Base-by-base conservation (phyloP, 768 basidiomycete species). In the Crucibulum laeve region DNA sequence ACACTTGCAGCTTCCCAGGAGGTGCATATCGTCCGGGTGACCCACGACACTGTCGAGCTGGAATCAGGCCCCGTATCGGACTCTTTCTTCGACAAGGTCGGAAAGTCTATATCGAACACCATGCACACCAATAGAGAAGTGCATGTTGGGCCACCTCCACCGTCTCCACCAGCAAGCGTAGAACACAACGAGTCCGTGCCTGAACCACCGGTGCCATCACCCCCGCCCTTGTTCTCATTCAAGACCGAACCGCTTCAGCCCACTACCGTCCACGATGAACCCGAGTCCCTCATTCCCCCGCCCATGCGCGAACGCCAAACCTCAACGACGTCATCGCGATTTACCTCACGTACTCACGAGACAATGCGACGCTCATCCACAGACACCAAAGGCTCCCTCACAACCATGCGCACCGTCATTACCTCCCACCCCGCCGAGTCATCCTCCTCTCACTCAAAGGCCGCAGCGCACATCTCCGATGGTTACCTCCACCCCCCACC, bases 61-160 rank as follows among this genome's bases (percentile, higher is more conserved):
- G 68, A 71, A 45, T 41, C 70, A 7, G 66, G 67, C 42, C 55
- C 61, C 34, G 53, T 60, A 40, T 54, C 64, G 5, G 60, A 59
- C 34, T 54, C 67, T 10, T 52, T 68, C 30, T 43, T 67, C 19
- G 63, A 63, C 47, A 63, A 61, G 53, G 52, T 68, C 6, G 59
- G 62, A 19, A 63, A 63, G 17, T 51, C 63, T 26, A 45, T 70
- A 50, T 44, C 60, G 45, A 60, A 61, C 43, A 58, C 61, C 45
- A 58, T 64, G 6, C 54, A 43, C 26, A 35, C 48, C 30, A 49
- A 40, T 38, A 26, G 35, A 18, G 53, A 53, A 30, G 35, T 42
- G 36, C 62, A 61, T 49, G 42, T 61, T 33, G 80, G 80, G n/a
- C 80, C 80, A 6, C 79, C 78, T 0, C 80, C 79, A 2, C 79